phyloP scores from a whole-genome alignment of 345 rosid genomes.

The Clarkia xantiana region DNA sequence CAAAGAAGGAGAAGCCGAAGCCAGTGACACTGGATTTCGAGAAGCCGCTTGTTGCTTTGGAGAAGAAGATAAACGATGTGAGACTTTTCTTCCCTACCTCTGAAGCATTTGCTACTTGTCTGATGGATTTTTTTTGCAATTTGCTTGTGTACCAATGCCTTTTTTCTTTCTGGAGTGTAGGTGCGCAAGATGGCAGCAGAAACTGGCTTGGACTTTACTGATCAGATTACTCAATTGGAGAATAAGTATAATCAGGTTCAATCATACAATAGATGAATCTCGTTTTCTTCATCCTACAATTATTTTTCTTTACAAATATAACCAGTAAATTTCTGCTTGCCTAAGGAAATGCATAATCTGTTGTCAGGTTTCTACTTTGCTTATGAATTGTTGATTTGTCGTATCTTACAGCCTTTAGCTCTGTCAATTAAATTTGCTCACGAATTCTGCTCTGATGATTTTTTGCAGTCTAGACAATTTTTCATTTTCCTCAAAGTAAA shows the following conservation, averaged over 20 bases:
- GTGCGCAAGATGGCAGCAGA: conserved; percentile 88
- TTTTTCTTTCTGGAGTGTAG: conserved; percentile 29
- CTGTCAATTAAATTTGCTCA: neutral
- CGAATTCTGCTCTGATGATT: too few species aligned
- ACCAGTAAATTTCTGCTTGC: too few species aligned
- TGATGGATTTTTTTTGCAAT: neutral
- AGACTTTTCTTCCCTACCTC: neutral
- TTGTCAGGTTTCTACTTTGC: too few species aligned
- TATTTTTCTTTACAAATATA: too few species aligned
- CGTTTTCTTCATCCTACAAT: too few species aligned
- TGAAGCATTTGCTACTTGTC: neutral
- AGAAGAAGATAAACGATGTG: conserved; percentile 84
- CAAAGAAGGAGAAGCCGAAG: conserved; percentile 53
- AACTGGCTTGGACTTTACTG: conserved; percentile 83
- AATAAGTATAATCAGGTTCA: conserved; percentile 70
- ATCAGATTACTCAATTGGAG: conserved; percentile 70
- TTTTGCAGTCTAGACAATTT: too few species aligned
- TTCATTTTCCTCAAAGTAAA: too few species aligned
- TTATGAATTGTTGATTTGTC: too few species aligned
- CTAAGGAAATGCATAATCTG: too few species aligned
- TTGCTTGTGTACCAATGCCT: neutral
- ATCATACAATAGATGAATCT: neutral
- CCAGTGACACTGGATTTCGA: conserved; percentile 80
- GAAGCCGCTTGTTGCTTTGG: conserved; percentile 66
- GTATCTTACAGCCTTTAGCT: conserved; percentile 1